Evolutionary conservation across 495 filamentous ascomycete species (phyloP).

Genomic region (Chaetomium fimeti): DNA sequence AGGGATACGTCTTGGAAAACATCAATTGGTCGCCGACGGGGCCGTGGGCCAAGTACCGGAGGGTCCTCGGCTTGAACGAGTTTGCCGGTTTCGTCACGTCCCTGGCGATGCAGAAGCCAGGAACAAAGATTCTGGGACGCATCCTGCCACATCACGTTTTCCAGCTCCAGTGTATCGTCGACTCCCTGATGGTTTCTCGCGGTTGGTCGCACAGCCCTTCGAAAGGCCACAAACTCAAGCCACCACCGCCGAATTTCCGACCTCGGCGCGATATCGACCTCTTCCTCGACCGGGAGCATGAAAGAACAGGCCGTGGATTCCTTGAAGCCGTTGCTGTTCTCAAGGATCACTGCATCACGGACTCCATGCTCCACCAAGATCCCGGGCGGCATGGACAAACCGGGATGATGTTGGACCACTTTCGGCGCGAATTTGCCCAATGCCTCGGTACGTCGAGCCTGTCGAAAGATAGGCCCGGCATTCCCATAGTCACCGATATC

Average conservation of each 20-base stretch:
- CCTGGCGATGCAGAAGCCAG: conserved; percentile 45
- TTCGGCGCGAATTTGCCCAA: conserved; percentile 39
- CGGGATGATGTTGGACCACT: conserved; percentile 13
- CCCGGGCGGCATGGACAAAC: conserved; percentile 11
- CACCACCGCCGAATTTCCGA: conserved; percentile 37
- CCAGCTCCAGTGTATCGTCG: conserved; percentile 49
- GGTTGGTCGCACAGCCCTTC: conserved; percentile 41
- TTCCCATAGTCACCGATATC: conserved; percentile 35
- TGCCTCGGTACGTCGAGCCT: conserved; percentile 48
- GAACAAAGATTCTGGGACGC: conserved; percentile 38
- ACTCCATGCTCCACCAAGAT: background rate
- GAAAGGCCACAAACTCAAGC: conserved; percentile 34
- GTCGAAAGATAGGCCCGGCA: too few relatives aligned
- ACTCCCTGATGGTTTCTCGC: conserved; percentile 43
- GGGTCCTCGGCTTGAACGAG: conserved; percentile 43
- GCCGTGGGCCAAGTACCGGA: conserved; percentile 34
- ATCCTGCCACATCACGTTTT: conserved; percentile 50
- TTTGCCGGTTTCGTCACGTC: conserved; percentile 41
- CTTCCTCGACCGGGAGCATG: conserved; percentile 41
- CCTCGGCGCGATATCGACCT: conserved; percentile 45
- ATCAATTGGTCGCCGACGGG: conserved; percentile 30
- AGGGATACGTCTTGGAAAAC: conserved; percentile 35
- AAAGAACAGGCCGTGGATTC: conserved; percentile 30
- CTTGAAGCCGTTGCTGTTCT: conserved; percentile 13
- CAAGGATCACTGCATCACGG: too few relatives aligned